Base-by-base conservation (phyloP, 2,329 filamentous ascomycete species). In the Beauveria sp. region DNA sequence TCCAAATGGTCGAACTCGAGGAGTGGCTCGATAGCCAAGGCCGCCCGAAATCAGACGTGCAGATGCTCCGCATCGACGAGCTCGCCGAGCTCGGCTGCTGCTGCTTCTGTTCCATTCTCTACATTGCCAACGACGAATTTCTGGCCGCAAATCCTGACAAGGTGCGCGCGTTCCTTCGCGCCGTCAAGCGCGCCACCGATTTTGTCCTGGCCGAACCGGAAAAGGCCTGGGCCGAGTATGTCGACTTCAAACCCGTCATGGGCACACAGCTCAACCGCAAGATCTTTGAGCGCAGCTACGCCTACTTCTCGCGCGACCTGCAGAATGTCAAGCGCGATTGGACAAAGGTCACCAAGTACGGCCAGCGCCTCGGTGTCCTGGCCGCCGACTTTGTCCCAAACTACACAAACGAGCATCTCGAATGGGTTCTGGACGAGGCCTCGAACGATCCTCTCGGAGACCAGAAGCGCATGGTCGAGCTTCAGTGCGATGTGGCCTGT, bases 61-160 rank as follows among this genome's bases (percentile, higher is more conserved):
- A 90, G 74, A 91, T 92, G 88, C 83, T 92, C 20, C 86, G 89
- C 68, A 92, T 92, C 69, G 89, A 92, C 71, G 84, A 91, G 76
- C 86, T 92, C 30, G 89, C 89, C 40, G 87, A 91, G 72, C 79
- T 91, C 3, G 89, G 89, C 55, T 92, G 89, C 78, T 92, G 89
- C 82, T 92, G 89, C 80, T 92, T 92, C 83, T 92, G 89, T 75
- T 86, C 85, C 30, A 89, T 92, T 72, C 79, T 92, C 46, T 91
- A 92, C 79, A 92, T 92, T 65, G 88, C 86, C 68, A 91, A 92
- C 74, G 87, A 91, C 68, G 70, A 70, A 9, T 92, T 92, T 75
- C 73, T 91, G 50, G 71, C 77, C n/a, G 76, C 82, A 63, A 84
- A 90, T 74, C 84, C 85, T 0, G 86, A 85, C 1, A 86, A 87